Evolutionary conservation across 345 rosid species (phyloP).

Genomic region (Limnanthes douglasii): DNA sequence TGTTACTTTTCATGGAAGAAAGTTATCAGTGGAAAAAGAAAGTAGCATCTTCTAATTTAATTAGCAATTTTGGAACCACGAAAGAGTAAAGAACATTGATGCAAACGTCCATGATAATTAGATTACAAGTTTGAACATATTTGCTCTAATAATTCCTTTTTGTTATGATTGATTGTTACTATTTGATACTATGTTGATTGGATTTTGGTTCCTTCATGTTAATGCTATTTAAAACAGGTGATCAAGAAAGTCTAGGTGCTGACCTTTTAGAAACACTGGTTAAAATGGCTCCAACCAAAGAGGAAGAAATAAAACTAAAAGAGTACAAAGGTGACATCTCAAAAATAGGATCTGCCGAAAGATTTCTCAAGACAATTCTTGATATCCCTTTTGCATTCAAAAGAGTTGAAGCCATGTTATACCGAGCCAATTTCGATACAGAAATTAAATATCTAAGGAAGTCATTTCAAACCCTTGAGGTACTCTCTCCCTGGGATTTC

Average conservation of each 20-base stretch:
- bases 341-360: slow-evolving; percentile 85
- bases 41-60: no score
- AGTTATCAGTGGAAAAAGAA: no score
- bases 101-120: no score
- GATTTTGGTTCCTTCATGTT: no score
- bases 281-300: slow-evolving; percentile 98
- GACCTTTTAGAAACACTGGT: slow-evolving; percentile 93
- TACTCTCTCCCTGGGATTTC: slow-evolving; percentile 9
- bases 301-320: slow-evolving; percentile 90
- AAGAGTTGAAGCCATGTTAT: slow-evolving; percentile 95
- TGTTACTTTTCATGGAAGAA: no score
- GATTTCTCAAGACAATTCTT: slow-evolving; percentile 80
- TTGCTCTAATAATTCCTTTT: no score
- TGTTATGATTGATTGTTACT: no score
- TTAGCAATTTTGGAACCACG: no score
- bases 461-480: slow-evolving; percentile 89
- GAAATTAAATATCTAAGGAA: slow-evolving; percentile 80
- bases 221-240: no score
- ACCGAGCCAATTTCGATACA: slow-evolving; percentile 85
- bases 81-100: no score
- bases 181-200: no score
- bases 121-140: no score
- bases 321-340: slow-evolving; percentile 56
- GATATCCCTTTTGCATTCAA: slow-evolving; percentile 86
- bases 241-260: slow-evolving; percentile 73